Evolutionary conservation across 805 yeast species (phyloP), one percentile per base, ranked within the genome.

Genomic region (Cyberlindnera euphorbiae): DNA sequence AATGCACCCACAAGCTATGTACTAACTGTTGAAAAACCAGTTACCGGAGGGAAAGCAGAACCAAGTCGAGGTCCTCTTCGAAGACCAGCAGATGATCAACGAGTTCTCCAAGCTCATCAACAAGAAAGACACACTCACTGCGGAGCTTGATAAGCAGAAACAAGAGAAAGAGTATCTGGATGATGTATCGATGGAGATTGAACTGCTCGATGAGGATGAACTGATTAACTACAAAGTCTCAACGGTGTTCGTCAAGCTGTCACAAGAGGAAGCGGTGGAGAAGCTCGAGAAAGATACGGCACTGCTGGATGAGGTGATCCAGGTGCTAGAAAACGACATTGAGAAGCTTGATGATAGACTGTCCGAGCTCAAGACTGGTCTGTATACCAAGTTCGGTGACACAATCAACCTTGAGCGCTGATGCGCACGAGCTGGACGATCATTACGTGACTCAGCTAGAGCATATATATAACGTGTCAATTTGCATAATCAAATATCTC

Each of bases 71-170:
- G 72, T 66, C 6, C 54, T 63, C 6, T 58, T 54, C 28, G 51
- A 75, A 39, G 97, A 90, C 58, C 98, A 90, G 63, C 79, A 83
- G 55, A 76, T 76, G 55, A 90, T 90, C 65, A 93, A 90, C 61
- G 77, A 77, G 56, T 90, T 93, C 56, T 85, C 96, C 12, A 82
- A 88, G 30, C 67, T 88, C 44, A 85, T 88, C 41, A 67, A 79
- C 46, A 77, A 80, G 42, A 79, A 81, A 47, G 87, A 84, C 46
- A 68, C 69, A 14, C 56, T 79, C 11, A 65, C 70, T 22, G 70
- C 61, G 14, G 69, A 69, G 33, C 63, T 83, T 24, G 62, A 65
- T 15, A 61, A 62, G 36, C 64, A 69, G 42, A 66, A 70, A 47
- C 73, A 75, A 42, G 95, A 87, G 50, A 85, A 87, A 48, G 97